Percentiles rank a stretch among this genome's conserved stretches.
Evolutionary conservation across 192 early-diverging fungal genomes (phyloP).

Genomic region (Diversispora eburnea): DNA sequence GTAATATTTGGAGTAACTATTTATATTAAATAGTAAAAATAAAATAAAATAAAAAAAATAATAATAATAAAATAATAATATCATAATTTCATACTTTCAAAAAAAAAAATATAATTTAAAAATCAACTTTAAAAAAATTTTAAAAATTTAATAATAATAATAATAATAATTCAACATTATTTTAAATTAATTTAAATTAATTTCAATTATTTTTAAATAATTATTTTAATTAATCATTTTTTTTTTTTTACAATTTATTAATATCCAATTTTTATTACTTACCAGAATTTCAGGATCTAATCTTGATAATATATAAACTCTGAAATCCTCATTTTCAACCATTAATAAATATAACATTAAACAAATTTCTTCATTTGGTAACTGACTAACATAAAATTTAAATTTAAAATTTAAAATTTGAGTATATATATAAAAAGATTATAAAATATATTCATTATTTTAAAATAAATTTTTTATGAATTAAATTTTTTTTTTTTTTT

Average conservation of each 20-base stretch:
- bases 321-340: slow-evolving; percentile 63
- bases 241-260: too few relatives aligned
- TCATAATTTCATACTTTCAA: too few relatives aligned
- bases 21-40: background rate
- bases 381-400: slow-evolving; percentile 32
- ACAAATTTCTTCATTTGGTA: slow-evolving; percentile 56
- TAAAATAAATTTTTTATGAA: background rate
- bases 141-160: too few relatives aligned
- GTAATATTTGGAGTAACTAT: slow-evolving; percentile 60
- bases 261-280: slow-evolving; percentile 17
- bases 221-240: too few relatives aligned
- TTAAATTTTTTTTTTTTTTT: too few relatives aligned
- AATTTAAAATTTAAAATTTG: background rate
- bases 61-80: background rate
- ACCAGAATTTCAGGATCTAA: slow-evolving; percentile 77
- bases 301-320: slow-evolving; percentile 67
- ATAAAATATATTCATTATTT: background rate
- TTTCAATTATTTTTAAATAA: too few relatives aligned
- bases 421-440: background rate
- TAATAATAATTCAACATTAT: too few relatives aligned
- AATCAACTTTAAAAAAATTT: too few relatives aligned
- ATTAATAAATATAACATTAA: slow-evolving; percentile 64
- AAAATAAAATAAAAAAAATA: background rate
- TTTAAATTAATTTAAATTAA: too few relatives aligned
- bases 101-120: too few relatives aligned